These are phyloP conservation scores for Boeremia exigua DNA, from an alignment of 2,329 filamentous ascomycete species.

Conservation along the genomic window DNA sequence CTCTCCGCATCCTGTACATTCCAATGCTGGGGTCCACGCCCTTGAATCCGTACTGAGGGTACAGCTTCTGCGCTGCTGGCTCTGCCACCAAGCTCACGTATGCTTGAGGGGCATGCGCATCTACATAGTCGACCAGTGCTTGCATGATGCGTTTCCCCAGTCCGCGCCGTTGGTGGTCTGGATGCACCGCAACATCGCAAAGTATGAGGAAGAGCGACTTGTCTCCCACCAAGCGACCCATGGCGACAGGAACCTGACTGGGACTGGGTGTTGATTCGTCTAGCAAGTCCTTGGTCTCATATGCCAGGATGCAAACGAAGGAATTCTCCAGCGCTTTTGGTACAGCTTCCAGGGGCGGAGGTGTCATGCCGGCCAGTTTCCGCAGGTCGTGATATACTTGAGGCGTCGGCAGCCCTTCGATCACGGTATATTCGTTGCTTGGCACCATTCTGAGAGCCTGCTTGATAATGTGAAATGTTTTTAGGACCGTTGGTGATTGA, in stretches of 20 bases:
- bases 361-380: constrained; percentile 37
- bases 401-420: constrained; percentile 35
- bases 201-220: constrained; percentile 60
- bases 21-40: constrained; percentile 43
- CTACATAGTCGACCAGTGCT: constrained; percentile 51
- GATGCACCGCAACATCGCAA: constrained; percentile 59
- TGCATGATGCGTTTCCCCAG: constrained; percentile 56
- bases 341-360: constrained; percentile 36
- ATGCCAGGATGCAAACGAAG: constrained; percentile 34
- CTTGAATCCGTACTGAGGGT: constrained; percentile 56
- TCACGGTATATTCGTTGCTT: constrained; percentile 30
- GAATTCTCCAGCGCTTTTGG: constrained; percentile 36
- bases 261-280: constrained; percentile 25
- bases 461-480: neutral
- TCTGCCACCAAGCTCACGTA: constrained; percentile 58
- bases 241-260: constrained; percentile 48
- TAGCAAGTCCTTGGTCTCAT: constrained; percentile 32
- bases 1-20: constrained; percentile 38
- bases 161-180: constrained; percentile 56
- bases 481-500: neutral
- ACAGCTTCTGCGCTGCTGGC: constrained; percentile 52
- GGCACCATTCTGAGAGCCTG: constrained; percentile 15
- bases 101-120: constrained; percentile 49
- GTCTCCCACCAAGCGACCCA: constrained; percentile 60
- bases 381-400: constrained; percentile 42